Base-by-base conservation (phyloP, 2,329 filamentous ascomycete species). In the Calonectria henricotiae region DNA sequence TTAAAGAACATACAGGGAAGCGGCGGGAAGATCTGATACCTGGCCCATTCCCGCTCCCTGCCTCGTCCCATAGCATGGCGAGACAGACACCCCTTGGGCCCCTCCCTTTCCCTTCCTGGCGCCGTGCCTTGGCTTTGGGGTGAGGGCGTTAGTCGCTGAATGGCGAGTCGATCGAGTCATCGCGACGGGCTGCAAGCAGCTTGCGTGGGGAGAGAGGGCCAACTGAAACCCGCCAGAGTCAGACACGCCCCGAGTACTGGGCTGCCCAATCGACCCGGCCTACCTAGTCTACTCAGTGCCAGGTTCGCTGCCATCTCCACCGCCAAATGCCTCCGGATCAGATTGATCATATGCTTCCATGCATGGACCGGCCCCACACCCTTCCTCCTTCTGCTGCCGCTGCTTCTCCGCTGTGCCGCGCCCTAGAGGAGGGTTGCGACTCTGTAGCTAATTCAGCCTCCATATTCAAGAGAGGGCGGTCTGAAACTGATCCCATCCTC, bases 261-360 rank as follows among this genome's bases (percentile, higher is more conserved):
- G 8, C 25, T 30, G 46, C 12, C 46, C 6, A 20, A 20, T 20
- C 20, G 20, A 20, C 20, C 20, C 20, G 20, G 20, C 1, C 20
- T 20, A 20, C 20, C 20, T 20, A 20, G 20, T 20, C 20, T 20
- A 20, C 20, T 20, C 20, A 20, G 46, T 37, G 23, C 46, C 27
- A 4, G 7, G 27, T 30, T 49, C 46, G n/a, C 20, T 37, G 32
- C 6, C 35, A 55, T 25, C 51, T 55, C 51, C 51, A 55, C 51
- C 51, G 51, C 51, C 12, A 25, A 11, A 55, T n/a, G 51, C 49
- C 49, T 3, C n/a, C 15, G n/a, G 8, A 30, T 35, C 32, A 30
- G 51, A 55, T 55, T 39, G n/a, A 39, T 55, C 51, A 55, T 35
- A 55, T 55, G 37, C n/a, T 55, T 55, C n/a, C 17, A 37, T 7